Percentiles rank a stretch among this genome's conserved stretches.
phyloP scores from a whole-genome alignment of 352 stramenopile species.

The Aphanomyces astaci region DNA sequence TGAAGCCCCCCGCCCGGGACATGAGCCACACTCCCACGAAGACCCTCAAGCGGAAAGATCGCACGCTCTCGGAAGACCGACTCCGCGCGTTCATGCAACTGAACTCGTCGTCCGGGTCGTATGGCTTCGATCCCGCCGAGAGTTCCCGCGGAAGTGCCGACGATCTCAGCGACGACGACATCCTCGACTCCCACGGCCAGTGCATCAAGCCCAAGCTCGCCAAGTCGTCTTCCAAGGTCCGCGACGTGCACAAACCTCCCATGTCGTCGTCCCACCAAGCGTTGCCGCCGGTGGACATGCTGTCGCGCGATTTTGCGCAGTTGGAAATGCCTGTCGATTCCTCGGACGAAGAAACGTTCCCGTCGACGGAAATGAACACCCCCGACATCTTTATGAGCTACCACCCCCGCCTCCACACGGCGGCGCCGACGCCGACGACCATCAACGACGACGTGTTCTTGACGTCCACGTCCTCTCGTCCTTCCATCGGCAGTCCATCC shows the following conservation, averaged over 20 bases:
- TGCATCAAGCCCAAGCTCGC: conserved; percentile 3
- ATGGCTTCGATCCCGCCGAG: conserved; percentile 7
- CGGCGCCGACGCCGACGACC: not conserved
- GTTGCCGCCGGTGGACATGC: not conserved
- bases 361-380: not conserved
- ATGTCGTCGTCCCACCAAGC: not conserved
- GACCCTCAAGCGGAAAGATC: conserved; percentile 18
- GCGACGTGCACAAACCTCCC: not conserved
- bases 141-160: not conserved
- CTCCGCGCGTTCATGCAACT: conserved; percentile 7
- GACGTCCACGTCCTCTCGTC: not conserved
- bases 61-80: conserved; percentile 9
- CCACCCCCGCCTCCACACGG: not conserved
- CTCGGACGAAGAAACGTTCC: not conserved
- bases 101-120: not conserved
- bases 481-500: not conserved
- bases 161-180: not conserved
- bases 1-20: not conserved
- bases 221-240: not conserved
- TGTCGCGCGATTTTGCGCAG: conserved; percentile 5
- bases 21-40: conserved; percentile 16
- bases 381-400: conserved; percentile 18
- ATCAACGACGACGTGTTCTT: not conserved
- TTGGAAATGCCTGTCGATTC: not conserved
- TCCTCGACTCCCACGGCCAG: not conserved